These are phyloP conservation scores for Pestalotiopsis sp. DNA, from an alignment of 2,329 filamentous ascomycete genomes.

Conservation along the genomic window DNA sequence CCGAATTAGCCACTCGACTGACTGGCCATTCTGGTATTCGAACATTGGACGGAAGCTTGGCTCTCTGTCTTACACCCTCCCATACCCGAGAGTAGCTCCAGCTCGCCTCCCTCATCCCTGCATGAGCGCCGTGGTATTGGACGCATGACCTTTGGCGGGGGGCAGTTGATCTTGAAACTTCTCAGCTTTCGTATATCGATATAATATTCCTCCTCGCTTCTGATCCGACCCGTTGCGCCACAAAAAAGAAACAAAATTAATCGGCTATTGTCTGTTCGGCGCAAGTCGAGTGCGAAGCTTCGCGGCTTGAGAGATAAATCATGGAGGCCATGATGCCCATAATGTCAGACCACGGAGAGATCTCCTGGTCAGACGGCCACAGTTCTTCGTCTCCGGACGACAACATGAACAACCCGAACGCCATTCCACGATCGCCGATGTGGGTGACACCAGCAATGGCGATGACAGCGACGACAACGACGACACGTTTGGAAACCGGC, in stretches of 20 bases:
- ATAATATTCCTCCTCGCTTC: background rate
- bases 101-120: slow-evolving; percentile 21
- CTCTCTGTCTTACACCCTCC: slow-evolving; percentile 4
- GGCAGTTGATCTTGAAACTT: slow-evolving; percentile 22
- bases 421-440: slow-evolving; percentile 35
- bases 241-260: background rate
- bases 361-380: slow-evolving; percentile 47
- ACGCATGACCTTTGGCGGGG: slow-evolving; percentile 23
- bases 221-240: background rate
- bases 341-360: slow-evolving; percentile 41
- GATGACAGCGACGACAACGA: slow-evolving; percentile 12
- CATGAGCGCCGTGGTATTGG: slow-evolving; percentile 22
- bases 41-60: slow-evolving; percentile 1
- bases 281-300: slow-evolving; percentile 17
- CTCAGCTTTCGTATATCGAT: background rate
- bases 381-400: slow-evolving; percentile 46
- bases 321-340: slow-evolving; percentile 49
- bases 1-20: slow-evolving; percentile 19
- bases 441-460: slow-evolving; percentile 32
- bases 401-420: slow-evolving; percentile 31
- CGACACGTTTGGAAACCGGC: slow-evolving; percentile 40
- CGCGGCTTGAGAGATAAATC: slow-evolving; percentile 43
- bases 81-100: slow-evolving; percentile 20
- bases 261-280: background rate
- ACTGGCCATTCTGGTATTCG: slow-evolving; percentile 22